A percentile compares a stretch with the other conserved stretches of the same genome.
Evolutionary conservation across 2,329 filamentous ascomycete species (phyloP).

Genomic region (Dendrostoma leiphaemia): DNA sequence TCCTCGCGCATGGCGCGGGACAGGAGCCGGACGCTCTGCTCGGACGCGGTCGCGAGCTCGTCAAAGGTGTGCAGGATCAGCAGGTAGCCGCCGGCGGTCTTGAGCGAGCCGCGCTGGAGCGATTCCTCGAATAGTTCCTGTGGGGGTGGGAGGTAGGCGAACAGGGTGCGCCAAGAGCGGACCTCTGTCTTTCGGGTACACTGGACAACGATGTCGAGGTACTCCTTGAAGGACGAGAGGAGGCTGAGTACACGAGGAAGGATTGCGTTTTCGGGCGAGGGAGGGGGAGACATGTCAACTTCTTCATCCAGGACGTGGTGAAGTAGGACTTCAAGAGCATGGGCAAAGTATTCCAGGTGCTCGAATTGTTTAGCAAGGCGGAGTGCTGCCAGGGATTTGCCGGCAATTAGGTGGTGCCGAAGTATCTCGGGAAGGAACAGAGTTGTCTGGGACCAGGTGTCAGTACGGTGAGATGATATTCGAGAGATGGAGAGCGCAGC

Average conservation of each 20-base stretch:
- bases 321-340: conserved; percentile 86
- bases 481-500: conserved; percentile 32
- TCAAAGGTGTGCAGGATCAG: conserved; percentile 85
- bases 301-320: conserved; percentile 95
- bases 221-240: conserved; percentile 73
- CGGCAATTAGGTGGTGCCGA: conserved; percentile 71
- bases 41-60: conserved; percentile 65
- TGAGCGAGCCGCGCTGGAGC: conserved; percentile 77
- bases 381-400: conserved; percentile 77
- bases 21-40: conserved; percentile 79
- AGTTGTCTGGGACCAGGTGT: conserved; percentile 62
- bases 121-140: conserved; percentile 93
- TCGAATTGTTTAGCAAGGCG: conserved; percentile 83
- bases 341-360: conserved; percentile 84
- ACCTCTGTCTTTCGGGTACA: conserved; percentile 97
- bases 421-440: conserved; percentile 89
- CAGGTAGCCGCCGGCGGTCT: conserved; percentile 95
- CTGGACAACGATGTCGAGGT: conserved; percentile 92
- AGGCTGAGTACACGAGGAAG: conserved; percentile 63
- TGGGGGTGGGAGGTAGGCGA: conserved; percentile 85
- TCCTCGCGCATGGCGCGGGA: conserved; percentile 76
- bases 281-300: conserved; percentile 65
- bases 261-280: conserved; percentile 61
- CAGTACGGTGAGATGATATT: conserved; percentile 16
- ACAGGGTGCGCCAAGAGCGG: conserved; percentile 90